A percentile compares a stretch with the other conserved stretches of the same genome.
Evolutionary conservation across 441 rosid species (phyloP).

Genomic region (Cnidoscolus chayamansa): DNA sequence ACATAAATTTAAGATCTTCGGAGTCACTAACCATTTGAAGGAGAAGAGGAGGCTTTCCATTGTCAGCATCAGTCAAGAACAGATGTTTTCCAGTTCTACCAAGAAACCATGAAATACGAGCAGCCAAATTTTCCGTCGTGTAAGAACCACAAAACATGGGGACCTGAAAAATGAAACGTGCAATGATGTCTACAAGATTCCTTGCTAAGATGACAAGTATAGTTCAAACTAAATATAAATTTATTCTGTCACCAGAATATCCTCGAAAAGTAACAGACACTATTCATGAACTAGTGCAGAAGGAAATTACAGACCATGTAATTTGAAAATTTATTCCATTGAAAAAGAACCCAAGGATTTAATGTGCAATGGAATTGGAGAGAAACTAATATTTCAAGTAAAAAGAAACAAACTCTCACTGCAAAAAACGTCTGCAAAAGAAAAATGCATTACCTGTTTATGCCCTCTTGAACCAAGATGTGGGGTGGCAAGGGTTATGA

Average conservation of each 20-base stretch:
- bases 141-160: slow-evolving; percentile 64
- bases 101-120: slow-evolving; percentile 52
- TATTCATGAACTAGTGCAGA: background rate
- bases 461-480: slow-evolving; percentile 92
- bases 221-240: background rate
- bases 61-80: slow-evolving; percentile 57
- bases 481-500: slow-evolving; percentile 82
- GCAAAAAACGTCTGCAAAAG: background rate
- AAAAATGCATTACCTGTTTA: slow-evolving; percentile 56
- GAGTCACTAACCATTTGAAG: slow-evolving; percentile 61
- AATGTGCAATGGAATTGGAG: background rate
- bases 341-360: background rate
- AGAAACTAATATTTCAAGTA: background rate
- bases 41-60: slow-evolving; percentile 74
- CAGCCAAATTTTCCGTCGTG: slow-evolving; percentile 60
- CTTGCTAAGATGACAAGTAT: background rate
- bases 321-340: background rate
- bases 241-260: background rate
- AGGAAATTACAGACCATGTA: background rate
- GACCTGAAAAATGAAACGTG: slow-evolving; percentile 40
- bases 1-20: slow-evolving; percentile 77
- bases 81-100: slow-evolving; percentile 89
- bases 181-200: background rate
- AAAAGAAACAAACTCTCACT: too few relatives aligned
- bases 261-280: background rate